Percentiles rank a stretch among this genome's conserved stretches.
Conservation (phyloP, 2,329 filamentous ascomycete species). For the Alternaria viburni region DNA sequence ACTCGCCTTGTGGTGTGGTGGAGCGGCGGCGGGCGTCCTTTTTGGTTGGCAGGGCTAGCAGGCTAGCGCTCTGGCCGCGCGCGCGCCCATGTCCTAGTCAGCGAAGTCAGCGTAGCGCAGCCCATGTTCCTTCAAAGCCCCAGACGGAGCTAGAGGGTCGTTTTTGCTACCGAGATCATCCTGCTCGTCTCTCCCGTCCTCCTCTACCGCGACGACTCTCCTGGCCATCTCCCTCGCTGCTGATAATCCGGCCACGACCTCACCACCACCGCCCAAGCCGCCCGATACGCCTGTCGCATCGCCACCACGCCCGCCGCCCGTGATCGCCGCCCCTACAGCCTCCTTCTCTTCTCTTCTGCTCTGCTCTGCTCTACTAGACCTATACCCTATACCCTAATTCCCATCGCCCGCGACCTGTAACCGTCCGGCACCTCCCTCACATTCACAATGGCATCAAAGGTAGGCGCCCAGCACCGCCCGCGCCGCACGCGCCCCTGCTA, state of each 20-base stretch:
- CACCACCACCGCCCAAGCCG: neutral
- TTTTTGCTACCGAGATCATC: conserved; percentile 33
- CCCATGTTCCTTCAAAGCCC: conserved; percentile 12
- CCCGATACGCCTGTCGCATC: conserved; percentile 18
- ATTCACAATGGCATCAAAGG: conserved; percentile 49
- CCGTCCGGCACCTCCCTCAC: conserved; percentile 17
- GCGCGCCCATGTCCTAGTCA: conserved; percentile 17
- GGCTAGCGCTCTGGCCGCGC: conserved; percentile 26
- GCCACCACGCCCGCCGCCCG: conserved; percentile 14
- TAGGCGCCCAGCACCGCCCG: conserved; percentile 21
- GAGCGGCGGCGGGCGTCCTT: conserved; percentile 8
- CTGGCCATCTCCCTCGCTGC: conserved; percentile 8
- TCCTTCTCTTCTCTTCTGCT: conserved; percentile 4
- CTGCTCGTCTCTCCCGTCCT: conserved; percentile 19
- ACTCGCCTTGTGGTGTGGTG: neutral
- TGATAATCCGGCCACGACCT: conserved; percentile 6
- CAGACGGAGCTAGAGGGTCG: conserved; percentile 26
- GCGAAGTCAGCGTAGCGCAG: neutral
- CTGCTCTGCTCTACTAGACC: neutral
- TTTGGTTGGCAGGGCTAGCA: conserved; percentile 25
- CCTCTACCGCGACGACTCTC: conserved; percentile 13
- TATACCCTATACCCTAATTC: conserved; percentile 2
- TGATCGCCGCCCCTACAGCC: conserved; percentile 9
- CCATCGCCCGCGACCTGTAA: conserved; percentile 1
- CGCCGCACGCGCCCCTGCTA: conserved; percentile 21